Evolutionary conservation across 129 eudicot genomes (phyloP).

Genomic region (Pulicaria dysenterica): DNA sequence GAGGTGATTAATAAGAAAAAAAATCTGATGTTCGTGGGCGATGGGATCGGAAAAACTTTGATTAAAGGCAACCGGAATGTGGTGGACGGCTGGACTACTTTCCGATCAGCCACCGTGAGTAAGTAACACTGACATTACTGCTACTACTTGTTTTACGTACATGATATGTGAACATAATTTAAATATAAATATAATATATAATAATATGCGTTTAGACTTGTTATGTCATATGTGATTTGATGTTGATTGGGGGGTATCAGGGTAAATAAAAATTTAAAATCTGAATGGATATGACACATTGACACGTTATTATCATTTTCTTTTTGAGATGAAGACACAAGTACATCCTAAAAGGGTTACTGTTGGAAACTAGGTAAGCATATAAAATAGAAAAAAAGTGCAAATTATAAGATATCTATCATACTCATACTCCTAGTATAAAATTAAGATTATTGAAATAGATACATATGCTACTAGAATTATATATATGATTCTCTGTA

Average conservation of each 20-base stretch:
- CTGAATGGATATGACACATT: slow-evolving; percentile 18
- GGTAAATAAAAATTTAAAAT: not conserved
- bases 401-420: no score
- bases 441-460: no score
- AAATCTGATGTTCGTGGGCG: slow-evolving; percentile 81
- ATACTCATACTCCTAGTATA: no score
- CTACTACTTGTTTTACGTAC: not conserved
- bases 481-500: no score
- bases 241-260: slow-evolving; percentile 10
- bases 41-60: slow-evolving; percentile 86
- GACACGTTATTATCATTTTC: slow-evolving; percentile 23
- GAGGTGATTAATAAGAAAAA: slow-evolving; percentile 66
- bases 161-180: not conserved
- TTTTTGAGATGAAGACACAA: slow-evolving; percentile 10
- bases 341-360: slow-evolving; percentile 22
- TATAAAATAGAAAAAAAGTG: not conserved
- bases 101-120: slow-evolving; percentile 90
- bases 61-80: slow-evolving; percentile 86
- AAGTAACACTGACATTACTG: slow-evolving; percentile 33
- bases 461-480: no score
- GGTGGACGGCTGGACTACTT: slow-evolving; percentile 91
- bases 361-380: slow-evolving; percentile 17
- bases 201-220: not conserved
- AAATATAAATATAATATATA: no score
- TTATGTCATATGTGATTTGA: slow-evolving; percentile 1